phyloP scores from a whole-genome alignment of 2,329 filamentous ascomycete species.

The Trichoderma pleuroti region DNA sequence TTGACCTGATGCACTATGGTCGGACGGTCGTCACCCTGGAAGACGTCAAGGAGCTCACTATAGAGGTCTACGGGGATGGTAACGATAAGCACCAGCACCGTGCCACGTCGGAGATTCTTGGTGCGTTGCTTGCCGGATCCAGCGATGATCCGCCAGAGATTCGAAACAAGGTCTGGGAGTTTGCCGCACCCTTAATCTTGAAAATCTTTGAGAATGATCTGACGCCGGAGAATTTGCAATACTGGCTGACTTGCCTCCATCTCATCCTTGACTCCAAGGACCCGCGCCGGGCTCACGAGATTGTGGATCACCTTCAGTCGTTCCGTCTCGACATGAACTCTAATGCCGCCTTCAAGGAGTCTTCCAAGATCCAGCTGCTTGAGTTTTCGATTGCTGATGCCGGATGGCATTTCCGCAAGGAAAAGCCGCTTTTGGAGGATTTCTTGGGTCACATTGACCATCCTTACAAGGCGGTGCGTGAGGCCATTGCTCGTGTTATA shows the following conservation, averaged over 20 bases:
- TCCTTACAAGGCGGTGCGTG: conserved; percentile 94
- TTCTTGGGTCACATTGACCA: conserved; percentile 92
- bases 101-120: conserved; percentile 89
- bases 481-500: conserved; percentile 87
- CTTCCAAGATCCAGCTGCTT: conserved; percentile 87
- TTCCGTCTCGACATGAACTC: conserved; percentile 93
- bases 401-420: conserved; percentile 94
- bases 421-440: conserved; percentile 82
- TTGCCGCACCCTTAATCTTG: conserved; percentile 83
- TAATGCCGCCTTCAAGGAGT: conserved; percentile 98
- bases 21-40: conserved; percentile 75
- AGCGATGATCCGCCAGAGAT: conserved; percentile 72
- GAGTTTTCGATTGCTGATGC: conserved; percentile 83
- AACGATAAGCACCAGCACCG: conserved; percentile 97
- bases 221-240: conserved; percentile 88
- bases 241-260: conserved; percentile 94
- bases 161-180: conserved; percentile 78
- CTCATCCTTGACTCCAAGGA: conserved; percentile 86
- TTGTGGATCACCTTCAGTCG: conserved; percentile 75
- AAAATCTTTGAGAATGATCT: conserved; percentile 85
- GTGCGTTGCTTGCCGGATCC: conserved; percentile 76
- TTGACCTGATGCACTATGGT: conserved; percentile 82
- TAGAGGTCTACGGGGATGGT: conserved; percentile 81
- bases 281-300: conserved; percentile 79
- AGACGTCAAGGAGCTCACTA: conserved; percentile 78